Evolutionary conservation across 371 early-diverging fungal species (phyloP), one percentile per base, ranked within the genome.

Genomic region (Dichotomocladium elegans): DNA sequence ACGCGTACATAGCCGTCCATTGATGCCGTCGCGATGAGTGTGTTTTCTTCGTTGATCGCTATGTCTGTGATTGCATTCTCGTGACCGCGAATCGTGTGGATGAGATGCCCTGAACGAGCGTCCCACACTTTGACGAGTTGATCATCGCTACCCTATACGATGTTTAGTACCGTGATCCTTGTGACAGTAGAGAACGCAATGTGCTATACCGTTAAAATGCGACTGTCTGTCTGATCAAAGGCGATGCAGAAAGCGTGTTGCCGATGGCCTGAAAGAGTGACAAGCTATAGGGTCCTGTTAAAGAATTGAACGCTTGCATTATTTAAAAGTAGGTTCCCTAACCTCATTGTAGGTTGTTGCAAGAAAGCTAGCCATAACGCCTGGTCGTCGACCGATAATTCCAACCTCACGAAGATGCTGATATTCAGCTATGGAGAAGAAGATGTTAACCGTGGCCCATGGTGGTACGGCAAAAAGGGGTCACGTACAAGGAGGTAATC

Each of bases 61-160:
- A 93, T 81, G 53, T 92, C 93, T 0, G 87, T 80, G 51, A 94
- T 87, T 19, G 84, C 88, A 33, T 83, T 84, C 33, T 80, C 76
- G 53, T 94, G 95, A 6, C 93, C 93, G 35, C 93, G 78, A 11
- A 95, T 73, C 0, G 94, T 88, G 52, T 90, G 78, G 15, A 95
- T 79, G 8, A 94, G 74, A 55, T 83, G 82, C 10, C 94, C 95
- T 2, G 89, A 85, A 5, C 81, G 71, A 8, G 90, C 82, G 61
- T 90, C 88, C 94, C 94, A 95, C 9, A 93, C 77, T 53, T 93
- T 94, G 55, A 93, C 85, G 17, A 94, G 66, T 29, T 80, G 84
- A 60, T 95, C 95, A 60, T 95, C 95, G 63, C 92, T 88, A 31
- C 88, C 84, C 68, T 67, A 22, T 22, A 25, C 4, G 8, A 22